These are phyloP conservation scores for Plasmodium sp. DNA, from an alignment of 169 alveolate species.

Conservation along the genomic window DNA sequence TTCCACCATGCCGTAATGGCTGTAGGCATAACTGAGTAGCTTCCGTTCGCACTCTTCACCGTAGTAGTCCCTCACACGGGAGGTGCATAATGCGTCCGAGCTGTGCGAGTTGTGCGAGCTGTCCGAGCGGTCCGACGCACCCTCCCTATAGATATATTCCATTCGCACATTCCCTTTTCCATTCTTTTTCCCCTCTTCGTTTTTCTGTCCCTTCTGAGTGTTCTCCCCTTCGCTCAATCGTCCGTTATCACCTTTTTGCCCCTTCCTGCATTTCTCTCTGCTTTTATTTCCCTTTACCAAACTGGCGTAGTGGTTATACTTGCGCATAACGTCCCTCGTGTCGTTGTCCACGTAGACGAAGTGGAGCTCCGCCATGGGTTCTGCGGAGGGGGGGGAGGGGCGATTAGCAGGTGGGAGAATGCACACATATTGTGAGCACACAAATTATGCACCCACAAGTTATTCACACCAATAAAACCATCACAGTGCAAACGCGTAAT, in stretches of 20 bases:
- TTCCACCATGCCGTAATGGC: too few species aligned
- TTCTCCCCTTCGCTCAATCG: not conserved
- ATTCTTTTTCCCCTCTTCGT: not conserved
- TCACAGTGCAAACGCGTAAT: not conserved
- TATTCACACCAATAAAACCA: not conserved
- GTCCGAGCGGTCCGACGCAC: too few species aligned
- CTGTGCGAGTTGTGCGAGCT: too few species aligned
- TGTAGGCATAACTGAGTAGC: too few species aligned
- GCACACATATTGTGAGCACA: not conserved
- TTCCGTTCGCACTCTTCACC: too few species aligned
- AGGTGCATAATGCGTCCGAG: too few species aligned
- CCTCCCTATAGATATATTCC: too few species aligned
- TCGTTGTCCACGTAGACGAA: conserved; percentile 8
- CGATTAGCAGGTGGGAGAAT: too few species aligned
- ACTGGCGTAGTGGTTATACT: not conserved
- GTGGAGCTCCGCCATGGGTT: not conserved
- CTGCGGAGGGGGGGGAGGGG: not conserved
- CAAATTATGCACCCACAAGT: not conserved
- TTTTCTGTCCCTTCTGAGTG: not conserved
- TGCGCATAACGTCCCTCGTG: not conserved
- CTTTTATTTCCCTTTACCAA: not conserved
- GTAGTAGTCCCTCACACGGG: too few species aligned
- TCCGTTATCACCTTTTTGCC: not conserved
- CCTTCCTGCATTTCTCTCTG: not conserved
- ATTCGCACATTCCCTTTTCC: too few species aligned